Base-by-base conservation (phyloP, 306 rosid genomes). In the Lablab purpureus region DNA sequence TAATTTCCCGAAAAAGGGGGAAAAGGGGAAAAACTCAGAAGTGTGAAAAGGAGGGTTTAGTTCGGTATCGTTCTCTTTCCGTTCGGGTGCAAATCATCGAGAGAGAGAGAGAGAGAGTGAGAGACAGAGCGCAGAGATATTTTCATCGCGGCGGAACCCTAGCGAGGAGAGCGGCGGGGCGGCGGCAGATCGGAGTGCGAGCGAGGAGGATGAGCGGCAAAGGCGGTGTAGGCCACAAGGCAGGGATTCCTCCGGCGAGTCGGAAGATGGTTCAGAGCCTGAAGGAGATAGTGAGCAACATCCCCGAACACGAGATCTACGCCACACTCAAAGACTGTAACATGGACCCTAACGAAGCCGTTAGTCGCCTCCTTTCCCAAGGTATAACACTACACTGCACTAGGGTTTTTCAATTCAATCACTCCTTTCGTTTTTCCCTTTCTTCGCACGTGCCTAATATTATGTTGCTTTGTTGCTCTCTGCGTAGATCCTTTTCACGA, bases 341-440 rank as follows among this genome's bases (percentile, higher is more conserved):
- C 88, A 96, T 96, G 99, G 99, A 96, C 98, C 99, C 98, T 55
- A 87, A 96, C 78, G 99, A 96, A 89, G 93, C 99, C 50, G 96
- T 96, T 78, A 91, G 90, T 89, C 99, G 98, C 71, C 98, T 96
- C 71, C 96, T 96, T n/a, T 81, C 97, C 0, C 99, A 96, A 93
- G 99, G 98, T 95, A 28, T n/a, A n/a, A 9, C 41, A 65, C 41
- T 28, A 17, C 3, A 56, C 82, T 78, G 71, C 5, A 11, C 49
- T 43, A 43, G 83, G 83, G 78, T 71, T 79, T 79, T 50, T 32
- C 68, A 7, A 7, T 30, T 28, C 22, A 28, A 11, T 23, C 18
- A 10, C 12, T 14, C 14, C 3, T 34, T 34, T 34, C 10, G 40
- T 34, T 34, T 34, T 34, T 34, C 40, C 8, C 40, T 34, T 14